Evolutionary conservation across 2,329 filamentous ascomycete genomes (phyloP).

Genomic region (Cadophora luteo-olivacea): DNA sequence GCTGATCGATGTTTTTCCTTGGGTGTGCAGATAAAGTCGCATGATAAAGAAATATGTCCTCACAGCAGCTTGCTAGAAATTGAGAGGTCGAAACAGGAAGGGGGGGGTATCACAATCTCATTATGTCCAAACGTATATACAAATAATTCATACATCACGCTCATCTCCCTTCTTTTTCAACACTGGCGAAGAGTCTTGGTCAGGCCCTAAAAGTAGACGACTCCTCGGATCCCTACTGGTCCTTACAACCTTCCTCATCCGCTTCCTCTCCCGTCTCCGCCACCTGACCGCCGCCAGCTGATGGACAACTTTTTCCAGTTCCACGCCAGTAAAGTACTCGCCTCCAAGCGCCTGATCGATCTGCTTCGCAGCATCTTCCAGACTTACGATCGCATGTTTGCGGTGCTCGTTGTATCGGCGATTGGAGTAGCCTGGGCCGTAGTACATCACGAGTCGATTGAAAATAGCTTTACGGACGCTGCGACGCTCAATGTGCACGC

Average conservation of each 20-base stretch:
- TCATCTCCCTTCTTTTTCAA: not conserved
- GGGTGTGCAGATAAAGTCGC: too few relatives aligned
- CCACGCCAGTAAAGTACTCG: constrained; percentile 22
- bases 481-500: constrained; percentile 30
- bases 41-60: too few relatives aligned
- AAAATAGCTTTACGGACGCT: constrained; percentile 36
- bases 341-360: constrained; percentile 37
- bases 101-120: not conserved
- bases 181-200: not conserved
- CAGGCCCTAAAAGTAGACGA: not conserved
- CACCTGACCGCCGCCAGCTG: not conserved
- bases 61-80: too few relatives aligned
- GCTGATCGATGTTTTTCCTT: too few relatives aligned
- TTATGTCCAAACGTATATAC: not conserved
- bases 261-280: not conserved
- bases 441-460: constrained; percentile 39
- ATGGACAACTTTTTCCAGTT: constrained; percentile 3
- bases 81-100: not conserved
- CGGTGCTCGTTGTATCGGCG: constrained; percentile 32
- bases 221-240: constrained; percentile 2
- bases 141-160: not conserved
- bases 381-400: constrained; percentile 27
- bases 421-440: constrained; percentile 37
- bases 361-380: constrained; percentile 21
- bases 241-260: not conserved